Conservation (phyloP, 805 yeast species). For the Jamesozyma rosinii region DNA sequence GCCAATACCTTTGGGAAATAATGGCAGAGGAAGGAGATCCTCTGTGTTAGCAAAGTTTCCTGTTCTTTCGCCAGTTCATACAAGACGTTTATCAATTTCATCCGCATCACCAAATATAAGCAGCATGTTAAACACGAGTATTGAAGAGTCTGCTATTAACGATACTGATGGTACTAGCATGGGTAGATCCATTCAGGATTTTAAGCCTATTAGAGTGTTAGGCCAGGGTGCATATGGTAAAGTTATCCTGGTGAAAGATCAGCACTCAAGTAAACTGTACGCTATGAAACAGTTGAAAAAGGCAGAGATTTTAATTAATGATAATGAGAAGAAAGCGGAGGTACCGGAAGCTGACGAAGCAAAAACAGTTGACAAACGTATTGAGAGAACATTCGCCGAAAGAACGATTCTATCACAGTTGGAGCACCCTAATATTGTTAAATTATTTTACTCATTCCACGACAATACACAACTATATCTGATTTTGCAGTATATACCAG, state of each 20-base stretch:
- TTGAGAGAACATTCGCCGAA: conserved; percentile 76
- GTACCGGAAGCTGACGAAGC: background rate
- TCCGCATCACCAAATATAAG: background rate
- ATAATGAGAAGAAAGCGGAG: conserved; percentile 21
- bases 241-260: conserved; percentile 67
- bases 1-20: background rate
- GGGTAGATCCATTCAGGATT: conserved; percentile 39
- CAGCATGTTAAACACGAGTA: background rate
- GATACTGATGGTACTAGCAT: background rate
- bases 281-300: conserved; percentile 83
- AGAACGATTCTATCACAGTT: conserved; percentile 61
- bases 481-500: conserved; percentile 73
- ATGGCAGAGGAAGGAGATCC: conserved; percentile 22
- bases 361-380: conserved; percentile 33
- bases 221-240: conserved; percentile 89
- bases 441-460: conserved; percentile 74
- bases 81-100: conserved; percentile 18
- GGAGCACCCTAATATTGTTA: conserved; percentile 74
- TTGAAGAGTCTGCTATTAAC: background rate
- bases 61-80: conserved; percentile 22
- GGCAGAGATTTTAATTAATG: conserved; percentile 59
- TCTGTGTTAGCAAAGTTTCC: conserved; percentile 25
- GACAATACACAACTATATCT: conserved; percentile 68
- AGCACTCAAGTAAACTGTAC: conserved; percentile 49
- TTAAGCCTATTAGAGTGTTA: conserved; percentile 63